Evolutionary conservation across 78 protist species (phyloP), one percentile per base, ranked within the genome.

Genomic region (Dictyostelium citrinum): DNA sequence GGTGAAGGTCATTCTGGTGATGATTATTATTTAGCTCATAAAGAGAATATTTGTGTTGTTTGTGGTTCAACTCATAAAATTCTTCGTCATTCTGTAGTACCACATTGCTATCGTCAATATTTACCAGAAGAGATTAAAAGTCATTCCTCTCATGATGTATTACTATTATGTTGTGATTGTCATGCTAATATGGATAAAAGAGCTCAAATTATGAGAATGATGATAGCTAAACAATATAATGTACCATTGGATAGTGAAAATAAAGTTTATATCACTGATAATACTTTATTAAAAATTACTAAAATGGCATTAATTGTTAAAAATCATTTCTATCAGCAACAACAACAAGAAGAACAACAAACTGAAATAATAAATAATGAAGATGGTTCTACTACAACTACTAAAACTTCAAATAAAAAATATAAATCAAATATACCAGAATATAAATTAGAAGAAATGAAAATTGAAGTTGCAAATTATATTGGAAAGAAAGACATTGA

Each of bases 1-100:
- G 93, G 93, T 11, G 81, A 88, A 31, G 93, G 93, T 24, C 82
- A 88, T 78, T 83, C 93, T 9, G 85, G 81, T 33, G 93, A 88
- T 33, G 35, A 37, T 4, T 88, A 55, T 33, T 88, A 88, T 67
- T 45, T 88, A 9, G 76, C 86, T 1, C 64, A 88, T 72, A 88
- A 88, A 55, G 85, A 76, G 14, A 88, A 88, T 14, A 58, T 6
- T 20, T 88, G 93, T 88, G 84, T 76, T 12, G 93, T 88, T 20
- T 88, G 93, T 88, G 93, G 86, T 4, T 49, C 85, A 16, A 67
- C 51, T 24, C 68, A 78, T 29, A 60, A 88, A 31, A 61, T 88
- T 27, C 39, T 88, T 58, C 33, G 93, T 20, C 93, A 88, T 31
- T 88, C 93, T 8, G 81, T 88, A 0, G 93, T 88, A 31, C 85